These are phyloP conservation scores for Mycena pura DNA, from an alignment of 768 basidiomycete genomes.

Conservation along the genomic window DNA sequence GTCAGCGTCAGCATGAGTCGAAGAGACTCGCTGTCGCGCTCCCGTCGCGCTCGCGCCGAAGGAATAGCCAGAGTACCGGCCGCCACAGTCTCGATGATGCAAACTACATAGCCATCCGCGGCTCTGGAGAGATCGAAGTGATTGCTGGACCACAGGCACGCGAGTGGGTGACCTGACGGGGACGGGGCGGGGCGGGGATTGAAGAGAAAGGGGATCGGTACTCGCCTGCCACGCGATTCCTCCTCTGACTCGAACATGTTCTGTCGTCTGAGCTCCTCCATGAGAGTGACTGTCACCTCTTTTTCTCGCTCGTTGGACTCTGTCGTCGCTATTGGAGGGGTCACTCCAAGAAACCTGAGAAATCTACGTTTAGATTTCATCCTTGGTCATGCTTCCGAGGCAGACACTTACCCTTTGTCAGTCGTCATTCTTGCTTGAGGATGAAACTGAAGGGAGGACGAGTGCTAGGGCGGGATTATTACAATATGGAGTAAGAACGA, in stretches of 20 bases:
- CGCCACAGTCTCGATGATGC: constrained; percentile 3
- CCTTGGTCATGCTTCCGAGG: not conserved
- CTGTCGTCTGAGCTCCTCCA: constrained; percentile 88
- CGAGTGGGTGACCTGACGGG: constrained; percentile 16
- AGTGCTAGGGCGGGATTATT: constrained; percentile 2
- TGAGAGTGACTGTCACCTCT: constrained; percentile 82
- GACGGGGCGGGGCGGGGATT: constrained; percentile 5
- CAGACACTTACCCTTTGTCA: constrained; percentile 38
- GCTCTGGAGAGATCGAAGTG: constrained; percentile 6
- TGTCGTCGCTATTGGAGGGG: constrained; percentile 79
- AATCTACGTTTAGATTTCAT: constrained; percentile 4
- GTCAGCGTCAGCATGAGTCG: constrained; percentile 17
- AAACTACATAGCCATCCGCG: not conserved
- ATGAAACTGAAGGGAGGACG: not conserved
- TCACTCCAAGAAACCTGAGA: constrained; percentile 78
- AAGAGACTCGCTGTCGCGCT: not conserved
- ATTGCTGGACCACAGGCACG: constrained; percentile 3
- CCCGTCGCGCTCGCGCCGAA: constrained; percentile 9
- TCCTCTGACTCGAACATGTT: constrained; percentile 90
- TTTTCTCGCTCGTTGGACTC: constrained; percentile 82
- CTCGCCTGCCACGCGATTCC: constrained; percentile 88
- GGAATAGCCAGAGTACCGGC: constrained; percentile 2
- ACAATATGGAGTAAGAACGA: no score
- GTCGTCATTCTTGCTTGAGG: constrained; percentile 43
- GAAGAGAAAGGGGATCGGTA: not conserved